Evolutionary conservation across 2,329 filamentous ascomycete genomes (phyloP), one percentile per base, ranked within the genome.

Genomic region (Paracamarosporium sp.): DNA sequence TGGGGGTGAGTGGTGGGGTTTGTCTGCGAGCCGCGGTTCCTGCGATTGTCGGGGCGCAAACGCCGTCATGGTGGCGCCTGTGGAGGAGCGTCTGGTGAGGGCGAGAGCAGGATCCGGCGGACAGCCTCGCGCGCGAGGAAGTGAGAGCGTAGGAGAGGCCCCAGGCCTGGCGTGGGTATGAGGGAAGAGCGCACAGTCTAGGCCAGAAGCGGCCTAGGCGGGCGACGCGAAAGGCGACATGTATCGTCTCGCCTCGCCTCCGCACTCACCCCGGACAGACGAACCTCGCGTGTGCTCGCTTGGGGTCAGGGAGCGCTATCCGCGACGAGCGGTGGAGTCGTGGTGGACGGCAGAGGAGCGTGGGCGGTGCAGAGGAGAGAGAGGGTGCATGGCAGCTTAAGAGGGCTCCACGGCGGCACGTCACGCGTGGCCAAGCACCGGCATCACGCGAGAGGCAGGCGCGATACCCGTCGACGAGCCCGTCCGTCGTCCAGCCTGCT

Each of bases 1-100:
- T 67, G 70, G 71, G 63, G 68, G 65, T 50, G 51, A 53, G 63
- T 71, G 64, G 72, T 73, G 72, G 71, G 68, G 68, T 55, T 60
- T 62, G 50, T 68, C 64, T 48, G 63, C 61, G 58, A 63, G 59
- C 57, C 67, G 47, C 45, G 53, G 38, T 6, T 38, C 43, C 20
- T 48, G 45, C 33, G 66, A 50, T 47, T 57, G 59, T 44, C 36
- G 24, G 60, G 68, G 64, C 55, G 65, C 66, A 61, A 75, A 71
- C 48, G 66, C 60, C 47, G 70, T 68, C 71, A 73, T 73, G 56
- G 43, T 46, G 44, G 62, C 63, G 60, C 50, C 40, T 50, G 50
- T 30, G 56, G 48, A 24, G 41, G 36, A 50, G 41, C 4, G 35
- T 27, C 31, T 27, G 24, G 47, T 38, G 36, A 33, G 36, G 25